Percentiles rank a stretch among this genome's conserved stretches.
Conservation (phyloP, 768 basidiomycete genomes). For the Dendrothele bispora region DNA sequence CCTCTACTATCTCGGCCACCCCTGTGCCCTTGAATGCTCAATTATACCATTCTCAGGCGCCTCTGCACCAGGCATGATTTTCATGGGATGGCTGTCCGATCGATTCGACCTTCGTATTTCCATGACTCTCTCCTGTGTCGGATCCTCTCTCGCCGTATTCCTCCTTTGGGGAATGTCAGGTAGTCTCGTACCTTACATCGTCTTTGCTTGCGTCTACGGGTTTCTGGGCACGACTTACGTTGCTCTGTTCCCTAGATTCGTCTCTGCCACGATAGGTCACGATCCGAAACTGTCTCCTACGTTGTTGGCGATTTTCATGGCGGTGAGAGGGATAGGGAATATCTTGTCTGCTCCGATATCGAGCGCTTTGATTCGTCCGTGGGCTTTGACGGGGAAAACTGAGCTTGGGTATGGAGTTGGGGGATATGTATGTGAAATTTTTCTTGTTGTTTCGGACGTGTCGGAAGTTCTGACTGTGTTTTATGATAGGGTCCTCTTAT, state of each 20-base stretch:
- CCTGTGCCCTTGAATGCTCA: background rate
- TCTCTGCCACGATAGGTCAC: slow-evolving; percentile 9
- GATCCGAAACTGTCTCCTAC: slow-evolving; percentile 9
- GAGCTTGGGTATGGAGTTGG: slow-evolving; percentile 11
- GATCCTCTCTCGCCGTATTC: slow-evolving; percentile 13
- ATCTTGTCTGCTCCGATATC: slow-evolving; percentile 9
- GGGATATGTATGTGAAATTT: slow-evolving; percentile 6
- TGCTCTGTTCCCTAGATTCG: slow-evolving; percentile 12
- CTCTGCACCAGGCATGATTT: slow-evolving; percentile 11
- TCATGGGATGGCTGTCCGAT: slow-evolving; percentile 16
- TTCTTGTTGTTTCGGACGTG: background rate
- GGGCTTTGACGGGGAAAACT: slow-evolving; percentile 4
- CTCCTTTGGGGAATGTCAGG: slow-evolving; percentile 15
- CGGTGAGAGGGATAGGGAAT: slow-evolving; percentile 13
- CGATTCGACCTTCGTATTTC: slow-evolving; percentile 14
- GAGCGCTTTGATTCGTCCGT: background rate
- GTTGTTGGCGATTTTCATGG: slow-evolving; percentile 13
- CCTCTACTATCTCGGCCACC: background rate
- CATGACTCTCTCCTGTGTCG: slow-evolving; percentile 12
- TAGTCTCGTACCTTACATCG: slow-evolving; percentile 4
- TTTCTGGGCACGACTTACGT: slow-evolving; percentile 15
- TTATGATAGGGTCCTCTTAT: slow-evolving; percentile 4
- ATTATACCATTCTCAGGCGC: too few species aligned
- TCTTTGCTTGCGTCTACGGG: slow-evolving; percentile 15
- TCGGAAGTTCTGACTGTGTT: background rate